Conservation (phyloP, 2,329 filamentous ascomycete species). For the Aspergillus pseudoterreus region DNA sequence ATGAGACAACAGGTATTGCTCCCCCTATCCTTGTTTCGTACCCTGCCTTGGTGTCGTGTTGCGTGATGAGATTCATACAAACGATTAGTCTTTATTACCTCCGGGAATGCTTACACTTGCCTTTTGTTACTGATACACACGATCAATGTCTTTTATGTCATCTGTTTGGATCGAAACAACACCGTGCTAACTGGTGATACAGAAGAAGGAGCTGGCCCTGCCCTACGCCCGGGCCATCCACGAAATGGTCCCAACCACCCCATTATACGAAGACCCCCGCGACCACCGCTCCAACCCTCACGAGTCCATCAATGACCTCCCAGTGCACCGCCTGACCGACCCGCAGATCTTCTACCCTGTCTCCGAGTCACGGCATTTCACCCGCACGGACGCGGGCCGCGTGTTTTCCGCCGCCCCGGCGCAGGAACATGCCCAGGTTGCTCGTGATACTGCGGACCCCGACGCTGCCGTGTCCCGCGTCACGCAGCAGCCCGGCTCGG, state of each 20-base stretch:
- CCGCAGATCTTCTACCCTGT: constrained; percentile 60
- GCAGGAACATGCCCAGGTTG: constrained; percentile 23
- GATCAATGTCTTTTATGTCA: constrained; percentile 8
- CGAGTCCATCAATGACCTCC: constrained; percentile 63
- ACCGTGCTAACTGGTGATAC: constrained; percentile 18
- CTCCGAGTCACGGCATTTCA: constrained; percentile 62
- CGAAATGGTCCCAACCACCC: constrained; percentile 73
- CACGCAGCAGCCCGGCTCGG: constrained; percentile 23
- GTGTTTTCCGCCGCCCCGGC: constrained; percentile 52
- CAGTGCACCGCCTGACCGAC: constrained; percentile 53
- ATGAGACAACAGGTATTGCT: constrained; percentile 69
- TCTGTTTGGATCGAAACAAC: constrained; percentile 1
- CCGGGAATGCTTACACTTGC: constrained; percentile 59
- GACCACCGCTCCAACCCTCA: constrained; percentile 44
- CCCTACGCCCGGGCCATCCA: constrained; percentile 75
- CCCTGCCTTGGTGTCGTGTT: constrained; percentile 1
- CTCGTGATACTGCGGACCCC: constrained; percentile 28
- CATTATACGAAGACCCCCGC: constrained; percentile 31
- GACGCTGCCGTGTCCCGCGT: constrained; percentile 27
- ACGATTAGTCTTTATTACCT: constrained; percentile 99
- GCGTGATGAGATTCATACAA: constrained; percentile 70
- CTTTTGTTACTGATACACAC: constrained; percentile 31
- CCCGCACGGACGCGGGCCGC: constrained; percentile 61
- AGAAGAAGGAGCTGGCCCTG: constrained; percentile 69
- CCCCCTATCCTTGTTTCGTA: constrained; percentile 14